A percentile compares a stretch with the other conserved stretches of the same genome.
Evolutionary conservation across 2,329 filamentous ascomycete genomes (phyloP).

Genomic region (Cladosporium phlei): DNA sequence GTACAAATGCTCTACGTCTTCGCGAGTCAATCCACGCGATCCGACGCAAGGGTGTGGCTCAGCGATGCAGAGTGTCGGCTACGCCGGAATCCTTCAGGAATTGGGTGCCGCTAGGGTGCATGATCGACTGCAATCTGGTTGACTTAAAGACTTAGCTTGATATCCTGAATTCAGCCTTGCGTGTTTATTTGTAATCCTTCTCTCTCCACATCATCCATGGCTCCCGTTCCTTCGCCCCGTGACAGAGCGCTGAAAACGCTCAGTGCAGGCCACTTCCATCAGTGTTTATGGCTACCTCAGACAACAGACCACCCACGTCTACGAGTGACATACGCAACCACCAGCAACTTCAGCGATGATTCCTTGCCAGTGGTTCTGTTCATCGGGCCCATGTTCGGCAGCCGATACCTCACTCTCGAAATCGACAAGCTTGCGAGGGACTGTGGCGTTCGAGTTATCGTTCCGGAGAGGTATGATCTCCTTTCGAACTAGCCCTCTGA

Average conservation of each 20-base stretch:
- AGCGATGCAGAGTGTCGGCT: too few relatives aligned
- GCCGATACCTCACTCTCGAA: conserved; percentile 27
- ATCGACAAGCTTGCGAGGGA: conserved; percentile 30
- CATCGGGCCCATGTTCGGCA: conserved; percentile 37
- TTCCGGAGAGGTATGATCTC: conserved; percentile 35
- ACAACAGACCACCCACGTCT: conserved; percentile 22
- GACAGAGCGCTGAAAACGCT: background rate
- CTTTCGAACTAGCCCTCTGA: conserved; percentile 1
- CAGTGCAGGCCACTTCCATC: conserved; percentile 21
- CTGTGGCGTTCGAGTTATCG: conserved; percentile 35
- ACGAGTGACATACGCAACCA: conserved; percentile 30
- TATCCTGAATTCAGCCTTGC: too few relatives aligned
- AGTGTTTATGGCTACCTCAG: conserved; percentile 24
- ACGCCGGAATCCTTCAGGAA: too few relatives aligned
- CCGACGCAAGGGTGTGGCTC: too few relatives aligned
- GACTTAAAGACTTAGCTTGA: too few relatives aligned
- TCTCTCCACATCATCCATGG: too few relatives aligned
- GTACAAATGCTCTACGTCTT: too few relatives aligned
- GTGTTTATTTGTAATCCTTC: too few relatives aligned
- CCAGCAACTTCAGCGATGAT: conserved; percentile 26
- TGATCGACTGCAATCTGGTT: too few relatives aligned
- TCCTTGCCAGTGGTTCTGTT: conserved; percentile 33
- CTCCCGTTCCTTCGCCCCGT: background rate
- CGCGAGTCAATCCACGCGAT: too few relatives aligned
- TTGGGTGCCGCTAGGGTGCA: too few relatives aligned